Conservation (phyloP, 371 early-diverging fungal genomes). For the Furculomyces boomerangus region DNA sequence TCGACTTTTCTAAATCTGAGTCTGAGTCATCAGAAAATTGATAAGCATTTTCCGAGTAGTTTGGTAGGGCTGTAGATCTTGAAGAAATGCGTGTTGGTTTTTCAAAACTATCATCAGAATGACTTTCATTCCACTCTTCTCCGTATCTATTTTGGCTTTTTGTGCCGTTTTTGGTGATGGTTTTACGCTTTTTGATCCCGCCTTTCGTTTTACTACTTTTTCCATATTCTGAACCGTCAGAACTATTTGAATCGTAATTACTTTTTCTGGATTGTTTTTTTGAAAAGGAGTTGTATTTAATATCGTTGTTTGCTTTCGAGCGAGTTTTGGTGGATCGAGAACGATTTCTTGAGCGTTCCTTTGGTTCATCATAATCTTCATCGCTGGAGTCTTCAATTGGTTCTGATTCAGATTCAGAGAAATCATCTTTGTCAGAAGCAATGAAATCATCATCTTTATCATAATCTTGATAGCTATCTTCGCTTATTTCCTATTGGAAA, state of each 20-base stretch:
- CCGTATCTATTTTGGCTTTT: neutral
- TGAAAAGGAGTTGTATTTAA: too few relatives aligned
- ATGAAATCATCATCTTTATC: slow-evolving; percentile 8
- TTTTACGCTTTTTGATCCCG: neutral
- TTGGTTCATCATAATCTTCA: slow-evolving; percentile 5
- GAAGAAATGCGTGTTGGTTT: neutral
- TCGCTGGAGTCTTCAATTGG: slow-evolving; percentile 3
- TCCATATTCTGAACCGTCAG: slow-evolving; percentile 4
- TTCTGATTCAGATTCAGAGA: neutral
- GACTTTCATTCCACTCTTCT: neutral
- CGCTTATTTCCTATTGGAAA: neutral
- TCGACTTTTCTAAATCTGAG: slow-evolving; percentile 7
- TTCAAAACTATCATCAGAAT: neutral
- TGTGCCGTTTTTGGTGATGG: neutral
- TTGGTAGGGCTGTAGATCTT: neutral
- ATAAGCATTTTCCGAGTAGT: slow-evolving; percentile 4
- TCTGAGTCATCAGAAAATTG: slow-evolving; percentile 9
- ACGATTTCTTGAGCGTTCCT: slow-evolving; percentile 1
- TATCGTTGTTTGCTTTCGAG: neutral
- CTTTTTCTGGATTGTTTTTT: too few relatives aligned
- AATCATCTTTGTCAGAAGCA: slow-evolving; percentile 2
- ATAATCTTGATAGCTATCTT: neutral
- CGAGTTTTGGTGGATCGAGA: too few relatives aligned
- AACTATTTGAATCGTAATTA: neutral
- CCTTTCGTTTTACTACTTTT: too few relatives aligned